Percentiles rank a stretch among this genome's conserved stretches.
These are phyloP conservation scores for Aspergillus calidoustus DNA, from an alignment of 2,329 filamentous ascomycete genomes.

Conservation along the genomic window DNA sequence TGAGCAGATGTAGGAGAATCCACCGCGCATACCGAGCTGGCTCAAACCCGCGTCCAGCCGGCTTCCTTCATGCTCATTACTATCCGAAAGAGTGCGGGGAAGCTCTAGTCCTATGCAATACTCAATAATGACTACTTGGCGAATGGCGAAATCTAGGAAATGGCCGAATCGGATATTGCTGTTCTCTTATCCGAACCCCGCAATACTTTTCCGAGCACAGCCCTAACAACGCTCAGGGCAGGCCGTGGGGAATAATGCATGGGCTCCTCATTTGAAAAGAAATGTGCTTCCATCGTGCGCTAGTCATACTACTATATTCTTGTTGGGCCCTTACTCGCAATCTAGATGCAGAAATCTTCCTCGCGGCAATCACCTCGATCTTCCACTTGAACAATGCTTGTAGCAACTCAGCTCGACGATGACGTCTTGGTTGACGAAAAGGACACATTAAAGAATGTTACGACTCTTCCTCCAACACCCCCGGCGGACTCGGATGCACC, in stretches of 20 bases:
- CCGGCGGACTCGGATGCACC: slow-evolving; percentile 10
- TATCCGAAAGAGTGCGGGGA: neutral
- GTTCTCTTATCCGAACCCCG: slow-evolving; percentile 9
- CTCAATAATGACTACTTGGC: neutral
- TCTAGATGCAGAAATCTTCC: neutral
- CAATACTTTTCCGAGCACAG: slow-evolving; percentile 10
- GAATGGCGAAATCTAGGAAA: neutral
- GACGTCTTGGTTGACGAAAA: neutral
- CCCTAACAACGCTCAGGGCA: slow-evolving; percentile 2
- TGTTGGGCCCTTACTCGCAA: neutral
- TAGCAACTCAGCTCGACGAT: neutral
- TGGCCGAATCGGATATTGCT: neutral
- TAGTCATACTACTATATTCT: neutral
- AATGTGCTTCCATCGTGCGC: neutral
- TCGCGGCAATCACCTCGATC: neutral
- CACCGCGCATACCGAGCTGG: neutral
- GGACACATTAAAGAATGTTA: neutral
- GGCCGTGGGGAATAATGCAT: neutral
- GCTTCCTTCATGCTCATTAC: neutral
- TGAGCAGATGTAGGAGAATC: no score
- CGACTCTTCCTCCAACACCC: slow-evolving; percentile 14
- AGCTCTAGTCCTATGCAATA: neutral
- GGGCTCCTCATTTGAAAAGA: slow-evolving; percentile 1
- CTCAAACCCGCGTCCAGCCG: neutral
- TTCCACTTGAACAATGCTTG: slow-evolving; percentile 8